Base-by-base conservation (phyloP, 2,329 filamentous ascomycete genomes). In the Cordyceps cicadae region DNA sequence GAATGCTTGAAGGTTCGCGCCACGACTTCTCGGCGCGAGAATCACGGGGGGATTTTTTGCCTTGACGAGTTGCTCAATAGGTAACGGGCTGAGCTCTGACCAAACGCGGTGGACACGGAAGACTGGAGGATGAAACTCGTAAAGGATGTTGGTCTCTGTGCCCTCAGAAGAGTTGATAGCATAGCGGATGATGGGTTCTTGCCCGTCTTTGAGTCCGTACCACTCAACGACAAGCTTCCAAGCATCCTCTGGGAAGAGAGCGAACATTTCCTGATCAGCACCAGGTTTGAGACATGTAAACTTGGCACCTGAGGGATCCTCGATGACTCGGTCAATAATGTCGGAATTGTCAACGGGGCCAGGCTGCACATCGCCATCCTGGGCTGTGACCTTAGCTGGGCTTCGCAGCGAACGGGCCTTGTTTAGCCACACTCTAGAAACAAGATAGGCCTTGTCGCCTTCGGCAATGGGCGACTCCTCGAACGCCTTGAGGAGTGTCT, bases 311-410 rank as follows among this genome's bases (percentile, higher is more conserved):
- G 71, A 71, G 11, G 78, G 74, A 62, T 85, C 81, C 54, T 72
- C 73, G 61, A 86, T 76, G 41, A 81, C 78, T 64, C 86, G 81
- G 62, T 86, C 77, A 56, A 92, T 85, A 63, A 97, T 86, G 69
- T 92, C 88, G 0, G 88, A 86, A 70, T 97, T 97, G 77, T 97
- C 91, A 37, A 97, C 83, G 0, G 90, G 89, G 1, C 92, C 92
- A 60, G 94, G 81, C 8, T 76, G 67, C 5, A 84, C 81, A 62
- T 87, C 81, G 12, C 79, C 70, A n/a, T 79, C 75, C 64, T 89
- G 88, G 63, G 83, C 80, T 63, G 81, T 78, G 21, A 78, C 74
- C 61, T 82, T 80, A 17, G 78, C 72, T n/a, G 84, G 81, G 9
- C 82, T 79, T 54, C 83, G 83, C 60, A 89, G 79, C 26, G 88